A percentile compares a stretch with the other conserved stretches of the same genome.
Conservation (phyloP, 257 asterid genomes). For the Jacaranda copaia region DNA sequence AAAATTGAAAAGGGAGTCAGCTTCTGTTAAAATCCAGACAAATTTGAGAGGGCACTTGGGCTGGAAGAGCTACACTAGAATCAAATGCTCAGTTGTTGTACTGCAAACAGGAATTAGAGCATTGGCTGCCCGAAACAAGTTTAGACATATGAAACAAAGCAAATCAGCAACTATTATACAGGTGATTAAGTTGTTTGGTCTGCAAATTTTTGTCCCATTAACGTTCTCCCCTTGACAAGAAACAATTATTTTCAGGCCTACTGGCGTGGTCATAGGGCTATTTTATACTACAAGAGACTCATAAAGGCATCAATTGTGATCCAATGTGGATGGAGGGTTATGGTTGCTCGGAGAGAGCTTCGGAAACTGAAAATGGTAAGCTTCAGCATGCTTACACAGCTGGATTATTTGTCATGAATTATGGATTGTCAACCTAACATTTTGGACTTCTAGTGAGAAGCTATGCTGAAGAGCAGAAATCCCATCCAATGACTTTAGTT, state of each 20-base stretch:
- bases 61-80: conserved; percentile 57
- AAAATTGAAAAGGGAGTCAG: conserved; percentile 64
- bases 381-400: conserved; percentile 19
- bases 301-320: conserved; percentile 66
- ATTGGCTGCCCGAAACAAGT: conserved; percentile 65
- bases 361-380: conserved; percentile 79
- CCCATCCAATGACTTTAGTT: conserved; percentile 18
- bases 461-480: conserved; percentile 12
- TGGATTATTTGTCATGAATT: conserved; percentile 16
- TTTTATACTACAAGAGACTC: conserved; percentile 65
- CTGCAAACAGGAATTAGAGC: conserved; percentile 76
- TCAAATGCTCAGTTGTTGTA: conserved; percentile 53
- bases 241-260: conserved; percentile 62
- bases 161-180: conserved; percentile 73
- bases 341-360: conserved; percentile 80
- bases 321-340: conserved; percentile 94
- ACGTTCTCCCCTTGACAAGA: conserved; percentile 41
- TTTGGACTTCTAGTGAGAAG: not conserved
- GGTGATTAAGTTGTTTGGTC: conserved; percentile 55
- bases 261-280: conserved; percentile 79
- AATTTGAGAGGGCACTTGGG: conserved; percentile 72
- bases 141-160: conserved; percentile 53
- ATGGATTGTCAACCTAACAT: conserved; percentile 11
- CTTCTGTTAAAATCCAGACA: conserved; percentile 82
- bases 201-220: conserved; percentile 24